Conservation (phyloP, 2,329 filamentous ascomycete species). For the Venturia nashicola region DNA sequence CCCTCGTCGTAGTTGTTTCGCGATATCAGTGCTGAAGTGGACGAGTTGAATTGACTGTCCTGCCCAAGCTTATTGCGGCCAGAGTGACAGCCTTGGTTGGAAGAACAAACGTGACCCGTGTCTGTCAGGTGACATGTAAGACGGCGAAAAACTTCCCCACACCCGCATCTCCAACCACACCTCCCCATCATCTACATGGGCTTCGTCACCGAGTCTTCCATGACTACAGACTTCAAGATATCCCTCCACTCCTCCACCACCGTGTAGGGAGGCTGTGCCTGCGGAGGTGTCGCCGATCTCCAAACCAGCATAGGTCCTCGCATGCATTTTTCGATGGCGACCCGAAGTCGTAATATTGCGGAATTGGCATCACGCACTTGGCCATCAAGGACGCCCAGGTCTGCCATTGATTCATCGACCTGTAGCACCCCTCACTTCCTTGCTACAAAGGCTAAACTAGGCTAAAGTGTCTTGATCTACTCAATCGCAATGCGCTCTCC, state of each 20-base stretch:
- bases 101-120: not conserved
- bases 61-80: not conserved
- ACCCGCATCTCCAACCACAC: not conserved
- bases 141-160: not conserved
- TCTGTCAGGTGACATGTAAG: not conserved
- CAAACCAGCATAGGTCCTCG: not conserved
- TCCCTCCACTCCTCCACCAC: not conserved
- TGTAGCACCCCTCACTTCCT: not conserved
- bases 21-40: not conserved
- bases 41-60: too few species aligned
- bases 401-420: not conserved
- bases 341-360: not conserved
- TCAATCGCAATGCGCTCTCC: not conserved
- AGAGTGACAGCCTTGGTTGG: not conserved
- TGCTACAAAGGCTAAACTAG: not conserved
- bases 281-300: not conserved
- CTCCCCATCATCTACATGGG: not conserved
- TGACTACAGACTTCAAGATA: not conserved
- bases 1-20: not conserved
- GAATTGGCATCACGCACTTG: not conserved
- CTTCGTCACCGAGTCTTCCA: not conserved
- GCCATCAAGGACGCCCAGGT: not conserved
- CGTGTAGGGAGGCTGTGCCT: not conserved
- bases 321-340: not conserved
- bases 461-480: not conserved